Conservation (phyloP, 2,329 filamentous ascomycete genomes). For the Berkeleyomyces basicola region DNA sequence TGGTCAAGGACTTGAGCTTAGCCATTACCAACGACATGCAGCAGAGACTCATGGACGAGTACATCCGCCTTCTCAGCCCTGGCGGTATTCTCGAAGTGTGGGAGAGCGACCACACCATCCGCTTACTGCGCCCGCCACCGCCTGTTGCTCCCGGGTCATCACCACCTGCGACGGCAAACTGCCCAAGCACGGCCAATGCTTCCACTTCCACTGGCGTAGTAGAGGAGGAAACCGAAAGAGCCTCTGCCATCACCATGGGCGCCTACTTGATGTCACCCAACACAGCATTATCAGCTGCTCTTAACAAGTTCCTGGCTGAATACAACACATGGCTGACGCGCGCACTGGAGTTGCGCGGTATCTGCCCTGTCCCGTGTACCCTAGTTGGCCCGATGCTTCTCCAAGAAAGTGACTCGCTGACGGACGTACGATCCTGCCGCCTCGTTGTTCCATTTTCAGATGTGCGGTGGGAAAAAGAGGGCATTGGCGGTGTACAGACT, state of each 20-base stretch:
- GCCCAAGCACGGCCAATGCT: not conserved
- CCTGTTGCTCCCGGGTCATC: constrained; percentile 27
- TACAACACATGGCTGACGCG: constrained; percentile 71
- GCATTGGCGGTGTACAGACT: constrained; percentile 42
- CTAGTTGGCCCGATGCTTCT: constrained; percentile 58
- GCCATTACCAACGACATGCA: constrained; percentile 43
- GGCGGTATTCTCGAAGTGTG: constrained; percentile 74
- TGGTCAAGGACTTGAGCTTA: constrained; percentile 70
- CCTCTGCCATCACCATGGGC: constrained; percentile 51
- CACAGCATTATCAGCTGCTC: constrained; percentile 62
- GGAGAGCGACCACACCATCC: constrained; percentile 74
- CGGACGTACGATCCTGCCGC: constrained; percentile 53
- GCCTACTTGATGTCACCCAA: constrained; percentile 72
- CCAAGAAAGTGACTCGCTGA: constrained; percentile 60
- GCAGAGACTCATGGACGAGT: constrained; percentile 47
- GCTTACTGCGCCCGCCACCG: constrained; percentile 66
- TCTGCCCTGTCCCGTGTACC: constrained; percentile 64
- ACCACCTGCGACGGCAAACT: constrained; percentile 19
- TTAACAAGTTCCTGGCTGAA: constrained; percentile 68
- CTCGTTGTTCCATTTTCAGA: constrained; percentile 78
- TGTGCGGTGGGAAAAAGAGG: constrained; percentile 73
- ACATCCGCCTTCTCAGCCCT: constrained; percentile 56
- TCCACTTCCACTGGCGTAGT: not conserved
- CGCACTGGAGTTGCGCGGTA: constrained; percentile 52
- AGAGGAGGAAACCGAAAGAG: constrained; percentile 36